Base-by-base conservation (phyloP, 2,329 filamentous ascomycete genomes). In the Aureobasidium lini region DNA sequence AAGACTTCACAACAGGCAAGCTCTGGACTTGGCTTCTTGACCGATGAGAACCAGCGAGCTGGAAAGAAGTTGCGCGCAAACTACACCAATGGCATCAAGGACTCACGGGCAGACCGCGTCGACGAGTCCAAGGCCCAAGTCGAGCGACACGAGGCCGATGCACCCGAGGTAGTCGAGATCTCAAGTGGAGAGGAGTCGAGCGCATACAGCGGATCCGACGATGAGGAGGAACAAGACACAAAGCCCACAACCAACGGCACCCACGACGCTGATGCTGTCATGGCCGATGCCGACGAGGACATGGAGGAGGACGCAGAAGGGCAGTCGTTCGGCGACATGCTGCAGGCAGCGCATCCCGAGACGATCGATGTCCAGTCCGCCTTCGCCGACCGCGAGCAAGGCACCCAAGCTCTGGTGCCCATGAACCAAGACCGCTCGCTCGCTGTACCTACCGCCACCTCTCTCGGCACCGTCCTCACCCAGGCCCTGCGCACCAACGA, bases 401-500 rank as follows among this genome's bases (percentile, higher is more conserved):
- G 73, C 64, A 77, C 75, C 60, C 76, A 71, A 63, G 73, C 76
- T 39, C 72, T 79, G 40, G 62, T 67, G 0, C 73, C 77, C 49
- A 69, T 76, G 16, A 71, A 73, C 39, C 69, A 76, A 9, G 73
- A 69, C 53, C 77, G 76, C 40, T 73, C 76, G 58, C 77, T 87
- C 62, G 79, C 81, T 16, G 77, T 84, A 18, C 88, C 87, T 11
- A 86, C 85, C 11, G 86, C 88, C 61, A 85, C 90, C 61, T 96
- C 93, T 6, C 83, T 99, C 53, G 88, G 89, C 49, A 96, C 90
- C 5, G 90, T 96, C n/a, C 85, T 99, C 61, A 86, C 91, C 13
- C 93, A 97, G 73, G 90, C 94, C 6, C 85, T 99, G 60, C 88
- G 88, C 68, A 96, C 92, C 62, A 94, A 96, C 74, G 94, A 99